Base-by-base conservation (phyloP, 208 protist species). In the Spongospora subterranea region DNA sequence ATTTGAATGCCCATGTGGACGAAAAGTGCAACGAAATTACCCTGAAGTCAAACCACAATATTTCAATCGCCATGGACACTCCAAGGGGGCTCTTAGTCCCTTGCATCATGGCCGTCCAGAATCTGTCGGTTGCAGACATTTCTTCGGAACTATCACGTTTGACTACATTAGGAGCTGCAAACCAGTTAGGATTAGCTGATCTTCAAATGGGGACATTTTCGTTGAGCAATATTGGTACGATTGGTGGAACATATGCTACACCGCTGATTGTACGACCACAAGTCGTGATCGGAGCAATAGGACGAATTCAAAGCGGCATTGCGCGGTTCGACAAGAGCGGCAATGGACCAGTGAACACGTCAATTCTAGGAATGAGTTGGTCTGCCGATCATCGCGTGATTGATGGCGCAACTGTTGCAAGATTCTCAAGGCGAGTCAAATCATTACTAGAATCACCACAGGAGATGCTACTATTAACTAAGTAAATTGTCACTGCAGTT, bases 401-500 rank as follows among this genome's bases (percentile, higher is more conserved):
- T 89, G 98, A 99, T 93, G 98, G 98, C 20, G 98, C 97, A n/a
- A 97, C 96, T 0, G 96, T 99, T 92, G 97, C 98, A n/a, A 95
- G 96, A 46, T 99, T 98, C 91, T 95, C 95, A 24, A 98, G 97
- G 90, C 76, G 93, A n/a, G 95, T 95, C 91, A 97, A 97, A 92
- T 38, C 46, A 32, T 96, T 96, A 90, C 92, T 98, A 24, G 97
- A 98, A 93, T 93, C 95, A 46, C 97, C 97, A 20, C 92, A 91
- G 0, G 90, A 91, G 38, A 96, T 98, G 96, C 89, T 98, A 32
- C 46, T 97, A 6, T 6, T 60, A 29, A 60, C 50, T 60, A 60
- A 60, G 24, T 60, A 24, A 60, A 60, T n/a, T n/a, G n/a, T n/a
- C 54, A 65, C 20, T 65, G 29, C 54, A 32, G 54, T 65, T 32